Conservation (phyloP, 163 green algal genomes). For the Prototheca cutis region DNA sequence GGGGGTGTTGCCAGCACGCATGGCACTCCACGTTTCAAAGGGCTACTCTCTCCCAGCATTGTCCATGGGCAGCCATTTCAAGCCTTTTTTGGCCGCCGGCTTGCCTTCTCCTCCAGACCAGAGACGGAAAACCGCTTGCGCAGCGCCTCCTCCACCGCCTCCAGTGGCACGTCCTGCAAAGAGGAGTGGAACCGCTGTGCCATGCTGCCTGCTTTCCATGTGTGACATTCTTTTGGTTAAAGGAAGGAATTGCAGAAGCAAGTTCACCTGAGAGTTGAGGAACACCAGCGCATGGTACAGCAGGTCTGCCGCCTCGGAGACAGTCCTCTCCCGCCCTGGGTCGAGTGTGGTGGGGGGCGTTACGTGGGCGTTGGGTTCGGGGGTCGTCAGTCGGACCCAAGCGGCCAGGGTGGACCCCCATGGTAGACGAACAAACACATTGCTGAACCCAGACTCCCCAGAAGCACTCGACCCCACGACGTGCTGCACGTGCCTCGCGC, state of each 20-base stretch:
- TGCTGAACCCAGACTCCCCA: no score
- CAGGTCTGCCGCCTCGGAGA: conserved; percentile 91
- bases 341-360: background rate
- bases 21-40: no score
- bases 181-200: no score
- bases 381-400: background rate
- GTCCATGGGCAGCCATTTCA: no score
- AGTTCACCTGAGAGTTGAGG: conserved; percentile 33
- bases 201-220: no score
- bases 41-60: no score
- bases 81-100: background rate
- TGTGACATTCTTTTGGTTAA: background rate
- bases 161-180: conserved; percentile 62
- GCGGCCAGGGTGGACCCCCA: background rate
- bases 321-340: conserved; percentile 60
- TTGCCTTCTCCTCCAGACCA: conserved; percentile 84
- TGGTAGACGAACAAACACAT: no score
- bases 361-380: background rate
- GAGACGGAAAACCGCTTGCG: conserved; percentile 62
- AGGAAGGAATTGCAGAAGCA: background rate
- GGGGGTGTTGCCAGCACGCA: no score
- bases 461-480: no score
- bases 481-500: no score
- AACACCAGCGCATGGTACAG: conserved; percentile 97
- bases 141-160: conserved; percentile 68